A percentile compares a stretch with the other conserved stretches of the same genome.
These are phyloP conservation scores for Leucosporidium scottii DNA, from an alignment of 768 basidiomycete species.

Conservation along the genomic window DNA sequence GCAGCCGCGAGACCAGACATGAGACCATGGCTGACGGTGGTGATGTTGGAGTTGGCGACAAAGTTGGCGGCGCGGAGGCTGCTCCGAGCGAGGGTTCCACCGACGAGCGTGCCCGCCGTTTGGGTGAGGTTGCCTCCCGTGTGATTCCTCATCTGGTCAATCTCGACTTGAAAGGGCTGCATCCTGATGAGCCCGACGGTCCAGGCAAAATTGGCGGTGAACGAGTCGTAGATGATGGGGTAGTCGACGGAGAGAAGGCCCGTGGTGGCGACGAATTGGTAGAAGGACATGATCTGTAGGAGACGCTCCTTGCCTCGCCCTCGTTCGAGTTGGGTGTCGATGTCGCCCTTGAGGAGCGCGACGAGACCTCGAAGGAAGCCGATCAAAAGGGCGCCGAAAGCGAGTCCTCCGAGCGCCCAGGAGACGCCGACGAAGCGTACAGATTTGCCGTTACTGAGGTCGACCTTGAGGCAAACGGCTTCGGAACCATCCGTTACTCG, in stretches of 20 bases:
- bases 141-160: slow-evolving; percentile 69
- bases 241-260: slow-evolving; percentile 77
- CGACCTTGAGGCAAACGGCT: slow-evolving; percentile 85
- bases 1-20: background rate
- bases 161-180: slow-evolving; percentile 61
- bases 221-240: slow-evolving; percentile 72
- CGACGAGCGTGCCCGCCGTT: slow-evolving; percentile 20
- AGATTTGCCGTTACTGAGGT: slow-evolving; percentile 84
- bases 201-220: slow-evolving; percentile 83
- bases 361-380: slow-evolving; percentile 52
- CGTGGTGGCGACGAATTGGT: slow-evolving; percentile 74
- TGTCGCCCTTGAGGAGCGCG: slow-evolving; percentile 33
- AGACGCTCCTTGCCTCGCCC: slow-evolving; percentile 50
- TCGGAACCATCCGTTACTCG: slow-evolving; percentile 46
- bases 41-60: background rate
- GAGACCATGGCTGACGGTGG: background rate
- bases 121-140: slow-evolving; percentile 72
- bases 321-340: slow-evolving; percentile 34
- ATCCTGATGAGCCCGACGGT: slow-evolving; percentile 62
- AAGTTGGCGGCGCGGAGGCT: background rate
- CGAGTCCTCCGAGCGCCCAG: slow-evolving; percentile 65
- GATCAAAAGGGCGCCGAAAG: slow-evolving; percentile 47
- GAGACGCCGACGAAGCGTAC: slow-evolving; percentile 64
- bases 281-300: slow-evolving; percentile 72
- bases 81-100: slow-evolving; percentile 4